phyloP scores from a whole-genome alignment of 2,329 filamentous ascomycete genomes.

The Cladosporium halotolerans region DNA sequence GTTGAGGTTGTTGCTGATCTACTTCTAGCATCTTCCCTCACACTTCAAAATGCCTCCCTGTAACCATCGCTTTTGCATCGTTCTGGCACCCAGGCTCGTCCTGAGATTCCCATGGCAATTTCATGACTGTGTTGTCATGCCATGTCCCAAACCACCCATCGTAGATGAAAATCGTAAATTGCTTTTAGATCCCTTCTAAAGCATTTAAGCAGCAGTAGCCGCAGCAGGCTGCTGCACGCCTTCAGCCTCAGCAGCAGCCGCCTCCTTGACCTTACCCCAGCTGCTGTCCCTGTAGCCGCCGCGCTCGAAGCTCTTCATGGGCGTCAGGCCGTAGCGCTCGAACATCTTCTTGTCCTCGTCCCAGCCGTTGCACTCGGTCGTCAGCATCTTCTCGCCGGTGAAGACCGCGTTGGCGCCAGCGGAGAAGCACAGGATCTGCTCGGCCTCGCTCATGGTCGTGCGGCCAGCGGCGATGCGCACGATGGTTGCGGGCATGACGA shows the following conservation, averaged over 20 bases:
- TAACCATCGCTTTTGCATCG: too few relatives aligned
- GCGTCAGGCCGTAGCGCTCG: slow-evolving; percentile 69
- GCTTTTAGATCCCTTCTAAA: not conserved
- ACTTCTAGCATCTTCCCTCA: too few relatives aligned
- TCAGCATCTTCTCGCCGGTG: slow-evolving; percentile 92
- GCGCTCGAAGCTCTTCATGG: slow-evolving; percentile 54
- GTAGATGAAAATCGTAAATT: too few relatives aligned
- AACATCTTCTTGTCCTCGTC: slow-evolving; percentile 84
- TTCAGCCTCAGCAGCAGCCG: not conserved
- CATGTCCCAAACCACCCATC: too few relatives aligned
- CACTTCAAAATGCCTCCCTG: too few relatives aligned
- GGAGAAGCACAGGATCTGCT: slow-evolving; percentile 84
- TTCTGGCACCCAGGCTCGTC: too few relatives aligned
- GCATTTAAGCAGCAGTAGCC: not conserved
- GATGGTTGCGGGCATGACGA: slow-evolving; percentile 79
- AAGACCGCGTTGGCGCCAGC: slow-evolving; percentile 92
- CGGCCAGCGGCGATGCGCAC: slow-evolving; percentile 80
- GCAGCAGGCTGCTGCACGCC: not conserved
- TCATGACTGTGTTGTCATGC: too few relatives aligned
- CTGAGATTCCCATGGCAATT: too few relatives aligned
- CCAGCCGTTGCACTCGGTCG: slow-evolving; percentile 85
- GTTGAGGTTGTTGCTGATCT: too few relatives aligned
- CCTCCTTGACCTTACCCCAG: slow-evolving; percentile 23
- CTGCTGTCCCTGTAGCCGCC: slow-evolving; percentile 28
- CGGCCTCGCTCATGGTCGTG: slow-evolving; percentile 78